A percentile compares a stretch with the other conserved stretches of the same genome.
These are phyloP conservation scores for Globisporangium uncinulatum DNA, from an alignment of 352 stramenopile genomes.

Conservation along the genomic window DNA sequence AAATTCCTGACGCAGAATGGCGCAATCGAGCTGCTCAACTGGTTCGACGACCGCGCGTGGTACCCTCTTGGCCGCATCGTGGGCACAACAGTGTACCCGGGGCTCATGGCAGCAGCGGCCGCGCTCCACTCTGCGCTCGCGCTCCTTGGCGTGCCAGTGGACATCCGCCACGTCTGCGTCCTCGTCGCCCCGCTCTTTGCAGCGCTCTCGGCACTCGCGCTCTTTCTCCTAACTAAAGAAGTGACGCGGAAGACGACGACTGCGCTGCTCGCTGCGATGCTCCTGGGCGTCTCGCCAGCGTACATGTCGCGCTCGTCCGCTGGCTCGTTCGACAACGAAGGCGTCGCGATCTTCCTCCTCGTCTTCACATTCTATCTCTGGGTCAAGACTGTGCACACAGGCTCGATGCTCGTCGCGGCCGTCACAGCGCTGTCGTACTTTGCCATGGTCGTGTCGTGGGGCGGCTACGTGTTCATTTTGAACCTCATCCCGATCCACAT, in stretches of 20 bases:
- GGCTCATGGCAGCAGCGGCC: conserved; percentile 85
- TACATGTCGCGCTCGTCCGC: conserved; percentile 97
- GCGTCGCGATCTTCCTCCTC: conserved; percentile 97
- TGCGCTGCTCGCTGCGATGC: conserved; percentile 83
- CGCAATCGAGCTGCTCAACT: conserved; percentile 92
- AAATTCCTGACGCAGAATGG: conserved; percentile 92
- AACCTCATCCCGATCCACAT: conserved; percentile 98
- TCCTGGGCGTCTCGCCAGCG: conserved; percentile 95
- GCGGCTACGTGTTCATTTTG: conserved; percentile 99
- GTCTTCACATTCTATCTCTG: conserved; percentile 97
- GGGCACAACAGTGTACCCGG: conserved; percentile 91
- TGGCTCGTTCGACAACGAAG: conserved; percentile 99
- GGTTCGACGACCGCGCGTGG: conserved; percentile 97
- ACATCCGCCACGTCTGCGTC: conserved; percentile 87
- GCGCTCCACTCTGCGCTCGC: conserved; percentile 75
- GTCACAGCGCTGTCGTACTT: conserved; percentile 91
- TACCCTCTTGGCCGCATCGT: conserved; percentile 91
- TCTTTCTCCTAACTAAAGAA: conserved; percentile 86
- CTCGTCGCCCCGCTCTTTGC: conserved; percentile 89
- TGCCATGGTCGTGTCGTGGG: conserved; percentile 96
- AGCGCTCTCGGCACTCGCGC: conserved; percentile 73
- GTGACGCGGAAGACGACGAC: conserved; percentile 62
- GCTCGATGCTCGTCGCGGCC: conserved; percentile 67
- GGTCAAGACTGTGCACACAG: conserved; percentile 79
- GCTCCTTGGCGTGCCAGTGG: conserved; percentile 45